A percentile compares a stretch with the other conserved stretches of the same genome.
These are phyloP conservation scores for Nannochloropsis oceanica DNA, from an alignment of 108 stramenopile genomes.

Conservation along the genomic window DNA sequence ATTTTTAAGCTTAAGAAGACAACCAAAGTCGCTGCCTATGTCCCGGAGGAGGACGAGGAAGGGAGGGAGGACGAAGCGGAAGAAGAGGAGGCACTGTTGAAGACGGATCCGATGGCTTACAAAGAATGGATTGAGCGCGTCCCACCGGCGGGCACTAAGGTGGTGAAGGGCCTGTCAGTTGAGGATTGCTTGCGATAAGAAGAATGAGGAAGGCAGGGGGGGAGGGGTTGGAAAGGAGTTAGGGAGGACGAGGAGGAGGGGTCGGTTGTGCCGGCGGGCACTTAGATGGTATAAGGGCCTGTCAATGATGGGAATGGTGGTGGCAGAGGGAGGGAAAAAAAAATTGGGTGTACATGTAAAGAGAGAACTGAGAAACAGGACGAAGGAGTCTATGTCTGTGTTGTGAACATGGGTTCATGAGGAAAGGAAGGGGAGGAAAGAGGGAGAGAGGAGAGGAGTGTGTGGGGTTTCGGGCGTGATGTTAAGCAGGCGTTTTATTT, in stretches of 20 bases:
- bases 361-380: neutral
- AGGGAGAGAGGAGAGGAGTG: neutral
- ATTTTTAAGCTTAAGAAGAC: neutral
- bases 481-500: too few relatives aligned
- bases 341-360: neutral
- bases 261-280: too few relatives aligned
- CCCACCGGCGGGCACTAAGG: neutral
- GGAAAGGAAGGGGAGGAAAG: neutral
- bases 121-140: neutral
- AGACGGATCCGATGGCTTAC: neutral
- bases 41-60: neutral
- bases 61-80: neutral
- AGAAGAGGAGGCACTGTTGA: neutral
- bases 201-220: too few relatives aligned
- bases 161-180: neutral
- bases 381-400: neutral
- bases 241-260: too few relatives aligned
- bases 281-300: too few relatives aligned
- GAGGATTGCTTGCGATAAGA: neutral
- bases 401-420: neutral
- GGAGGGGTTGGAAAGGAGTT: too few relatives aligned
- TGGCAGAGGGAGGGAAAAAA: neutral
- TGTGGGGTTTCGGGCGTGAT: too few relatives aligned
- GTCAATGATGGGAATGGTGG: neutral
- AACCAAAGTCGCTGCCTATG: neutral